Evolutionary conservation across 805 yeast species (phyloP), one percentile per base, ranked within the genome.

Genomic region (Myxozyma sirexii): DNA sequence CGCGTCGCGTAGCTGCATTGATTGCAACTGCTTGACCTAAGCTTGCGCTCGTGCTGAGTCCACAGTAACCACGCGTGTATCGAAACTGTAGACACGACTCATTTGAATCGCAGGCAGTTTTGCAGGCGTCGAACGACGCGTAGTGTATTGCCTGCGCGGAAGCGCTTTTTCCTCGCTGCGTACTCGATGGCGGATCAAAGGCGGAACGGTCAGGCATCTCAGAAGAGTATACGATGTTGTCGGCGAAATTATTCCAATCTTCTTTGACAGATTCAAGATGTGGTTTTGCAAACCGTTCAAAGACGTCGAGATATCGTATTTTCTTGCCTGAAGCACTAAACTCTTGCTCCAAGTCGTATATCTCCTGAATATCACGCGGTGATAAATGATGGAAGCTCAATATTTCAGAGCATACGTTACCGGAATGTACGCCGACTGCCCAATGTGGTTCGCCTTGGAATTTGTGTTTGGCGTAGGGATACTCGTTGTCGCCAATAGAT

Each of bases 321-420:
- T 35, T 23, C 21, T 12, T n/a, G 29, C 21, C 24, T 2, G 24
- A 2, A 13, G 17, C 42, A 7, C n/a, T 4, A 27, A 52, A 62
- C 47, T 48, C 65, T 61, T 60, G 66, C 57, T 75, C 77, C 65
- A 72, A 74, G 45, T 72, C 73, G 67, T 66, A 72, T 44, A 72
- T 56, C 13, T 51, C 38, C 31, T 47, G 54, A 8, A 57, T 52
- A 33, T 57, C 61, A 13, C 44, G 35, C n/a, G 72, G 66, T 3
- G 48, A 35, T 8, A 68, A 43, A 48, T 74, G 75, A 56, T 75
- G 77, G 63, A 72, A 71, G 3, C 71, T 58, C 24, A 70, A 45
- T 19, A 73, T 55, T 19, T 73, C 68, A 27, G 52, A 52, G 56
- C 76, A 74, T 72, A 65, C 65, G 52, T 56, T 62, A 17, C 39